Base-by-base conservation (phyloP, 2,329 filamentous ascomycete species). In the Furcasterigmium furcatum region DNA sequence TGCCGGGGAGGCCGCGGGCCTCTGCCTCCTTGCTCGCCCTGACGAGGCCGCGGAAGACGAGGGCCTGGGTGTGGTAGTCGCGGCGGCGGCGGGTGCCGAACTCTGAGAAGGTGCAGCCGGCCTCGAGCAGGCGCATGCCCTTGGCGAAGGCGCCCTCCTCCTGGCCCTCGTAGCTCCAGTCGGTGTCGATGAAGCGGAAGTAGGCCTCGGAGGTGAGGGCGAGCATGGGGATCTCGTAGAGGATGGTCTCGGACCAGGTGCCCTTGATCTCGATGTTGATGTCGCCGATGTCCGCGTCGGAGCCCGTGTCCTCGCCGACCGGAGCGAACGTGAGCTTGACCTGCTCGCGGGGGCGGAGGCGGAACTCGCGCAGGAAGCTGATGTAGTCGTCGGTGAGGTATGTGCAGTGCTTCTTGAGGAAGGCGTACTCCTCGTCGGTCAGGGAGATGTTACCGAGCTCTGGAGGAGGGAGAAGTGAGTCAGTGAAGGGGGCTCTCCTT, bases 201-300 rank as follows among this genome's bases (percentile, higher is more conserved):
- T 96, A 99, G 41, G 94, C 90, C 66, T 99, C 92, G 40, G 91
- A 96, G 2, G 92, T 89, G 52, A 99, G 68, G 3, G 95, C 91
- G 18, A 99, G 77, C 19, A 99, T 77, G 0, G 94, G 94, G 47
- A 99, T 96, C 70, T 99, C 94, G 70, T 99, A 99, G 20, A 99
- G 80, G 47, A 99, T 99, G 0, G 94, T 97, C 55, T 96, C 91
- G 9, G 90, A 80, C 94, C 94, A 99, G 45, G 84, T 74, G 9
- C 94, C 94, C 55, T 84, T 83, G 52, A 95, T 85, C 34, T 82
- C 72, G 52, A 97, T 83, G 55, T 85, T 73, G 41, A 96, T 71
- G 48, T 91, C 85, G 36, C 94, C 94, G 36, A 85, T 57, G 47
- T 85, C 82, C 3, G 80, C 72, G 41, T 86, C 82, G 34, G 74